phyloP scores from a whole-genome alignment of 169 alveolate species.

The Plasmodium cynomolgi region DNA sequence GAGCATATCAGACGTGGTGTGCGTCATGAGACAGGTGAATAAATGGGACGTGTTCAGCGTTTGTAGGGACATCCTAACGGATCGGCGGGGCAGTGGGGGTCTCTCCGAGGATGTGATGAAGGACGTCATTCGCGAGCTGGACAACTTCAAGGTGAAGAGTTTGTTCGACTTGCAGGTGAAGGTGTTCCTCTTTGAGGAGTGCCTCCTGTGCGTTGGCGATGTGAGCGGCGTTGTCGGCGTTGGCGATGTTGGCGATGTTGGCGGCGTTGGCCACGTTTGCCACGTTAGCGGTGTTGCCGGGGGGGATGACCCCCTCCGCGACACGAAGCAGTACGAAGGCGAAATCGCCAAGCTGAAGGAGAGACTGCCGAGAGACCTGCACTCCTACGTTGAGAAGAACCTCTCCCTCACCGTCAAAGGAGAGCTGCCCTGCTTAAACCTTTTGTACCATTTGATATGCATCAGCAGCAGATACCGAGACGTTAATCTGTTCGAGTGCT shows the following conservation, averaged over 20 bases:
- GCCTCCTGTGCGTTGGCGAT: background rate
- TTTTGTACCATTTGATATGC: background rate
- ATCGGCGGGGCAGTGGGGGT: background rate
- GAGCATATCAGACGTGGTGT: slow-evolving; percentile 4
- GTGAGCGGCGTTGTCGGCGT: background rate
- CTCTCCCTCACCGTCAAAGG: background rate
- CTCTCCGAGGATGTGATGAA: background rate
- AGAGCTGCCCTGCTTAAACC: background rate
- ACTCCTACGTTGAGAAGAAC: background rate
- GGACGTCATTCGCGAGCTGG: background rate
- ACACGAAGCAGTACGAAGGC: background rate
- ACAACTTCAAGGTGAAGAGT: background rate
- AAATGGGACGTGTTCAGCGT: slow-evolving; percentile 1
- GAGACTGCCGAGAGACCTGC: background rate
- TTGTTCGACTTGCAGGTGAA: slow-evolving; percentile 17
- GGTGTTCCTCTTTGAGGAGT: slow-evolving; percentile 32
- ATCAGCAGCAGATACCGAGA: background rate
- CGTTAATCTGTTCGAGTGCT: background rate
- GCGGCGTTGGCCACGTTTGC: background rate
- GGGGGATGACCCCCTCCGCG: background rate
- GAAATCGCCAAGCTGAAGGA: background rate
- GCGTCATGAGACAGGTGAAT: slow-evolving; percentile 13
- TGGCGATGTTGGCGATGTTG: background rate
- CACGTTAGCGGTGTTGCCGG: background rate
- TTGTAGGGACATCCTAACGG: slow-evolving; percentile 15